Conservation (phyloP, 2,329 filamentous ascomycete species). For the Tolypocladium tropicale region DNA sequence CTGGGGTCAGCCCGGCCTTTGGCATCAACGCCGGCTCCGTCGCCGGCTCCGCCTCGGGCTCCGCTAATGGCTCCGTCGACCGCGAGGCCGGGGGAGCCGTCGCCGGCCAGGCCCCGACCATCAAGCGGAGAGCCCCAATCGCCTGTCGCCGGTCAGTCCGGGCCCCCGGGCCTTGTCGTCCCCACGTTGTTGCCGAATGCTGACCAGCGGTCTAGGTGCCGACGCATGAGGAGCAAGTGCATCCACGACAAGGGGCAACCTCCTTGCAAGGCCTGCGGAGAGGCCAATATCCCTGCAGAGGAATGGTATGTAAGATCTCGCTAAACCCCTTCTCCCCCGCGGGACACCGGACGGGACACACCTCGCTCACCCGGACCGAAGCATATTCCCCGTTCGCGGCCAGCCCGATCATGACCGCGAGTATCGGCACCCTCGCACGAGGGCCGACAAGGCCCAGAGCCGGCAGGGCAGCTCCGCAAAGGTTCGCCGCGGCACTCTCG, state of each 20-base stretch:
- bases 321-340: not conserved
- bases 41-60: not conserved
- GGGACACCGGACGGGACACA: not conserved
- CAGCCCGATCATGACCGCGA: constrained; percentile 44
- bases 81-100: constrained; percentile 2
- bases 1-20: constrained; percentile 1
- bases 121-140: constrained; percentile 40
- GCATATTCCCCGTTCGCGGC: constrained; percentile 41
- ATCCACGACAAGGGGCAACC: constrained; percentile 35
- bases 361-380: constrained; percentile 11
- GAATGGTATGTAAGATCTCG: constrained; percentile 35
- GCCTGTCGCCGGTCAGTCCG: constrained; percentile 39
- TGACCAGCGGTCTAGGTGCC: constrained; percentile 29
- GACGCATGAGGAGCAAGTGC: constrained; percentile 47
- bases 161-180: not conserved
- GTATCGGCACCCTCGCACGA: constrained; percentile 44
- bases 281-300: constrained; percentile 34
- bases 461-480: constrained; percentile 27
- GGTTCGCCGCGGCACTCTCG: constrained; percentile 21
- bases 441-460: constrained; percentile 34
- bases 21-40: not conserved
- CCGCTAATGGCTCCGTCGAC: constrained; percentile 1
- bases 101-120: constrained; percentile 9
- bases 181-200: not conserved
- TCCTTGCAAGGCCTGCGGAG: constrained; percentile 41